Conservation (phyloP, 2,329 filamentous ascomycete species). For the Seiridium cupressi region DNA sequence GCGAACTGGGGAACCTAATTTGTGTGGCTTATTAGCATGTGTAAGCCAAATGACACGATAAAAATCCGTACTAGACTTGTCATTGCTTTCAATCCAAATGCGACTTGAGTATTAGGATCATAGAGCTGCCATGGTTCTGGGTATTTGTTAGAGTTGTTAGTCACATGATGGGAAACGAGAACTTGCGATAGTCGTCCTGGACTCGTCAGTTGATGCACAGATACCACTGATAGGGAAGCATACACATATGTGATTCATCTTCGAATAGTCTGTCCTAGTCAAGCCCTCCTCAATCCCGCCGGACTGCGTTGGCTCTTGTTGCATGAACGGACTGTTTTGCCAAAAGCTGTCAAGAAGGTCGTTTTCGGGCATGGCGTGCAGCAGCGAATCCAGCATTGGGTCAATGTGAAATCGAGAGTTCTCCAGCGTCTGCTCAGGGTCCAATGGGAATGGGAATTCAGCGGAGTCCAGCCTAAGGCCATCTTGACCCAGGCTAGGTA, state of each 20-base stretch:
- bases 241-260: conserved; percentile 19
- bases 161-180: neutral
- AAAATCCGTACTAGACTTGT: conserved; percentile 13
- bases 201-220: neutral
- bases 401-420: conserved; percentile 12
- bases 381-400: conserved; percentile 11
- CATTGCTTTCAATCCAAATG: conserved; percentile 31
- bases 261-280: conserved; percentile 17
- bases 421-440: conserved; percentile 7
- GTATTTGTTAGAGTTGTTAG: neutral
- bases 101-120: conserved; percentile 37
- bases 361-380: conserved; percentile 10
- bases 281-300: conserved; percentile 7
- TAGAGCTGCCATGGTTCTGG: conserved; percentile 26
- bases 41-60: neutral
- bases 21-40: neutral
- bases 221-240: conserved; percentile 2
- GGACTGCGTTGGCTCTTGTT: neutral
- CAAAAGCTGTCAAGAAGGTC: conserved; percentile 8
- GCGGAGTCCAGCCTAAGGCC: neutral
- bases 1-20: conserved; percentile 24
- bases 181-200: conserved; percentile 15
- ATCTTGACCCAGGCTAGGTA: neutral
- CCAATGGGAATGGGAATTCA: conserved; percentile 7
- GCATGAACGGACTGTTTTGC: conserved; percentile 6